phyloP scores from a whole-genome alignment of 202 grass and related monocot genomes.

The Dendrocalamus latiflorus region DNA sequence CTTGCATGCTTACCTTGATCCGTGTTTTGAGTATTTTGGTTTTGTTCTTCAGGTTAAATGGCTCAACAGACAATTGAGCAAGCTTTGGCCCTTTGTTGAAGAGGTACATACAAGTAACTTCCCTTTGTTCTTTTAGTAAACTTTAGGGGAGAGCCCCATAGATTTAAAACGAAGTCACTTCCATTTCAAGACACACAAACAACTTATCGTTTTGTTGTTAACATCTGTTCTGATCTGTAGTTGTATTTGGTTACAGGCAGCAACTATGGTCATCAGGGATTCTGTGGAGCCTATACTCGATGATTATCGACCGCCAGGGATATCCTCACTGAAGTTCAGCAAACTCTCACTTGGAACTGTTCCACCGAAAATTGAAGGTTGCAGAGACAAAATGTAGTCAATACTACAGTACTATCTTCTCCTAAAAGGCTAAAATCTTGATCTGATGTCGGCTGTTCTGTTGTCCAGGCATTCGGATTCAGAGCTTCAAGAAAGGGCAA shows the following conservation, averaged over 20 bases:
- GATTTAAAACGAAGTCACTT: background rate
- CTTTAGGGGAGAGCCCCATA: background rate
- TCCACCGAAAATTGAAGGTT: constrained; percentile 95
- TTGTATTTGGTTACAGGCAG: constrained; percentile 54
- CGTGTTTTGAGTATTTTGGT: background rate
- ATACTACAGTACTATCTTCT: background rate
- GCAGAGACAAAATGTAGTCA: background rate
- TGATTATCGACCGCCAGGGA: constrained; percentile 77
- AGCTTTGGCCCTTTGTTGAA: constrained; percentile 91
- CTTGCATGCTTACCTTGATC: constrained; percentile 9
- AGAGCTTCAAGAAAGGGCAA: constrained; percentile 82
- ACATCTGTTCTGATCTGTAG: constrained; percentile 12
- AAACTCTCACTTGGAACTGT: constrained; percentile 83
- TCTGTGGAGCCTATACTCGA: constrained; percentile 94
- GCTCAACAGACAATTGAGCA: constrained; percentile 79
- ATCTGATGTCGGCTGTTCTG: background rate
- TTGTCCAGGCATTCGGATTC: constrained; percentile 76
- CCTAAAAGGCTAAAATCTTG: background rate
- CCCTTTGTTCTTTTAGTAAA: background rate
- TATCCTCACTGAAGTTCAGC: constrained; percentile 93
- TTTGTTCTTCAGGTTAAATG: constrained; percentile 81
- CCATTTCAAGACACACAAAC: background rate
- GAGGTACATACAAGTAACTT: constrained; percentile 47
- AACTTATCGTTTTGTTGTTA: background rate
- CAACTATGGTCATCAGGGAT: constrained; percentile 86